These are phyloP conservation scores for Gossypium mustelinum DNA, from an alignment of 345 rosid genomes.

Conservation along the genomic window DNA sequence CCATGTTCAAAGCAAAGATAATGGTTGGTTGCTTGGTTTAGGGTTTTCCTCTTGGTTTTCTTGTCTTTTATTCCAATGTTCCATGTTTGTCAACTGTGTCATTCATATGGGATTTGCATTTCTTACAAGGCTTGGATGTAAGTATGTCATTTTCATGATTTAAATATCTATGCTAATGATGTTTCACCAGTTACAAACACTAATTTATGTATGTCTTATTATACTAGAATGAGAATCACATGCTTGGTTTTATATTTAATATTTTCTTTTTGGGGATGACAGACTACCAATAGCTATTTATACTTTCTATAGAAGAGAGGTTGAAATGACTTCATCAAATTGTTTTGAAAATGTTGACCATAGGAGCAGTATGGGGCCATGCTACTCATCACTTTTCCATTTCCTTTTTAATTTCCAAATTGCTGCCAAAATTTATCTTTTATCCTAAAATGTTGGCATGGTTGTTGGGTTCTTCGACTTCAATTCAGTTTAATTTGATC, in stretches of 20 bases:
- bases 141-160: background rate
- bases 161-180: background rate
- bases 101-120: background rate
- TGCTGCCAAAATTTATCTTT: background rate
- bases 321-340: background rate
- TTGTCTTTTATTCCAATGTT: background rate
- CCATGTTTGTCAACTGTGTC: background rate
- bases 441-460: background rate
- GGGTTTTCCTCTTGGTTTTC: slow-evolving; percentile 2
- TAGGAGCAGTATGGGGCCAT: background rate
- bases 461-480: background rate
- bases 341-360: background rate
- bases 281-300: background rate
- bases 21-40: slow-evolving; percentile 18
- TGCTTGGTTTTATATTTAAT: background rate
- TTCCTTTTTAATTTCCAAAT: background rate
- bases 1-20: slow-evolving; percentile 10
- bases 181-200: background rate
- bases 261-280: background rate
- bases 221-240: background rate
- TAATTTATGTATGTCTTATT: background rate
- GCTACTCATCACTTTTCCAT: background rate
- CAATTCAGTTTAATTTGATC: too few species aligned
- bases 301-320: background rate
- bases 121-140: background rate